A percentile compares a stretch with the other conserved stretches of the same genome.
Evolutionary conservation across 2,329 filamentous ascomycete species (phyloP).

Genomic region (Fusarium udum): DNA sequence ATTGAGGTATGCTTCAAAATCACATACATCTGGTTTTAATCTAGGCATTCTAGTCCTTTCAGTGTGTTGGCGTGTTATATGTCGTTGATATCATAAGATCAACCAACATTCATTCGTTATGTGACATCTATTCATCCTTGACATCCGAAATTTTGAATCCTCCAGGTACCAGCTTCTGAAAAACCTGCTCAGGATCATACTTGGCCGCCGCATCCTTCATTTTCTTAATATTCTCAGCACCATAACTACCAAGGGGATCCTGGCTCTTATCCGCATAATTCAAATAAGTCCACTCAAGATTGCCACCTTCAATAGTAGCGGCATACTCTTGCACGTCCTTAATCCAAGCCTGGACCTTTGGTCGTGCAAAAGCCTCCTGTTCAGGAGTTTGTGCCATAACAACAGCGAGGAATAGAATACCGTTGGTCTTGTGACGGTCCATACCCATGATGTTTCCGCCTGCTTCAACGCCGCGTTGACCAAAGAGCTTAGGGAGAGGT

Average conservation of each 20-base stretch:
- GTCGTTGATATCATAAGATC: too few species aligned
- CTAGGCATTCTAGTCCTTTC: background rate
- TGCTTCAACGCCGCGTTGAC: constrained; percentile 19
- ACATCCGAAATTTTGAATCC: constrained; percentile 39
- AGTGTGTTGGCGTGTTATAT: background rate
- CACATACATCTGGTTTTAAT: background rate
- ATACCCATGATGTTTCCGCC: constrained; percentile 29
- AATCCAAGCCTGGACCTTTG: constrained; percentile 17
- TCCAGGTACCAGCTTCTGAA: constrained; percentile 39
- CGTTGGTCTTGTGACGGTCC: constrained; percentile 20
- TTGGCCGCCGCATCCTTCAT: constrained; percentile 35
- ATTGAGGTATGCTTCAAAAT: accelerated
- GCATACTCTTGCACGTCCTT: constrained; percentile 9
- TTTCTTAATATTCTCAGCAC: constrained; percentile 31
- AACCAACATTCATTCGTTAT: accelerated
- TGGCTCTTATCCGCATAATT: constrained; percentile 36
- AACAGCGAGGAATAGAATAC: constrained; percentile 15
- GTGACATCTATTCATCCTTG: background rate
- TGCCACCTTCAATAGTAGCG: constrained; percentile 19
- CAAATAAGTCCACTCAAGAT: constrained; percentile 34
- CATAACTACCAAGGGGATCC: constrained; percentile 35
- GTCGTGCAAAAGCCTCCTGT: constrained; percentile 14
- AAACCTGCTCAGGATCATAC: constrained; percentile 41
- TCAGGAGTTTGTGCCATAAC: constrained; percentile 17
- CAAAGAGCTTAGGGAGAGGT: constrained; percentile 13